Conservation (phyloP, 2,329 filamentous ascomycete genomes). For the Incumbomyces delicatus region DNA sequence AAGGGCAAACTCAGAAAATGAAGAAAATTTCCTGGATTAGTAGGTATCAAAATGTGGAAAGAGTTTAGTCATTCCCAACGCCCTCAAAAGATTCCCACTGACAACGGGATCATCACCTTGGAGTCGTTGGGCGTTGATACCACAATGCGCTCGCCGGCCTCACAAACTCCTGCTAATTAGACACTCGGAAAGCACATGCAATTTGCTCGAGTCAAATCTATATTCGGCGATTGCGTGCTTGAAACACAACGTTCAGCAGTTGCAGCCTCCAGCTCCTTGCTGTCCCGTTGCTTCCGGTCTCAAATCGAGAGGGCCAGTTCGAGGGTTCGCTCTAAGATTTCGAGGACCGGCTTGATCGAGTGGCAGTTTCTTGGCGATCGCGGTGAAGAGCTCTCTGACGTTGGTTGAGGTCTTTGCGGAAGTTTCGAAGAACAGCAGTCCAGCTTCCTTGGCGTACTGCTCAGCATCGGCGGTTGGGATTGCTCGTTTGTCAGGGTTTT, state of each 20-base stretch:
- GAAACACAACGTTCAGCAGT: constrained; percentile 43
- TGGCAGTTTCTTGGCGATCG: constrained; percentile 94
- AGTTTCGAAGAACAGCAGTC: constrained; percentile 95
- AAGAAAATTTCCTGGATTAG: too few species aligned
- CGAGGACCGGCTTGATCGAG: constrained; percentile 92
- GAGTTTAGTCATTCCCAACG: too few species aligned
- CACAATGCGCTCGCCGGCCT: neutral
- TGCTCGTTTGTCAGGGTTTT: constrained; percentile 90
- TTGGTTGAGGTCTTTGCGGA: constrained; percentile 97
- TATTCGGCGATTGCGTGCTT: too few species aligned
- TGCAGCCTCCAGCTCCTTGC: constrained; percentile 51
- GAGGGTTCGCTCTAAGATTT: constrained; percentile 59
- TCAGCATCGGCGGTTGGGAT: constrained; percentile 83
- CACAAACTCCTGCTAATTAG: neutral
- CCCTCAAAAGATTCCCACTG: too few species aligned
- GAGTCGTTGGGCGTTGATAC: too few species aligned
- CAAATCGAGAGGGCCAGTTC: constrained; percentile 40
- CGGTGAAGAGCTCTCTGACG: constrained; percentile 88
- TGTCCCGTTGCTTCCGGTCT: constrained; percentile 53
- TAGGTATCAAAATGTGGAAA: too few species aligned
- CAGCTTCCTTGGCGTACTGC: constrained; percentile 87
- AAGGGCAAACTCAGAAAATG: too few species aligned
- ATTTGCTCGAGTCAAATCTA: too few species aligned
- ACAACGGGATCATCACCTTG: too few species aligned
- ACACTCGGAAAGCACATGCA: too few species aligned